Evolutionary conservation across 2,329 filamentous ascomycete species (phyloP), one percentile per base, ranked within the genome.

Genomic region (Pezicula neosporulosa): DNA sequence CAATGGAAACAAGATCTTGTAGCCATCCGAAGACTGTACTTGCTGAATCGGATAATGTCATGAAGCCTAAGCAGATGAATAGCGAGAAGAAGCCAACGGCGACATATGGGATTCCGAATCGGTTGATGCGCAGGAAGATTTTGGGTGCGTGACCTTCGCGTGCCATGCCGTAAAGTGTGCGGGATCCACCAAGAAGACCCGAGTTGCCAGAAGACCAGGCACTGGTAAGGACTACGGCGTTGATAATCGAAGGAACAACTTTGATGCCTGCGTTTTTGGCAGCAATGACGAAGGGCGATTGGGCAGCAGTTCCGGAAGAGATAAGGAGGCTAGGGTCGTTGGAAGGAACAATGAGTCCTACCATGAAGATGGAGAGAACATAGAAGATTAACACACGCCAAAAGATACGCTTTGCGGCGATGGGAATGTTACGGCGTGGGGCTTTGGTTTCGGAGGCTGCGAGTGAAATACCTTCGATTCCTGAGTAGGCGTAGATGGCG

Each of bases 151-250:
- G 80, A 18, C 71, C 70, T 65, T 84, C 81, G 13, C 82, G 73
- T 0, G 82, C 81, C 51, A 84, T 70, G 7, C 76, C 78, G 55
- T 82, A 79, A 6, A 84, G 69, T 28, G 80, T 79, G 42, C 81
- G 76, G 0, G 81, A 82, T 18, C 80, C 81, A 0, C 79, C 72
- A 44, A 75, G 71, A 36, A 90, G 72, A 86, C 82, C 47, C 7
- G 47, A 48, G 59, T 90, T 90, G 0, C 80, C 84, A 0, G 85
- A 78, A 0, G 85, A 88, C 68, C 82, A 84, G 0, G 84, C 85
- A 0, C 83, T 86, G 0, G 83, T 87, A 58, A 90, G 76, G 61
- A 91, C 85, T 37, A 90, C 75, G 38, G 86, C 86, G 65, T 91
- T 91, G 68, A 91, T 83, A 48, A 91, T 78, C 8, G 81, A 82